Percentiles rank a stretch among this genome's conserved stretches.
These are phyloP conservation scores for Boletus fagicola DNA, from an alignment of 768 basidiomycete species.

Conservation along the genomic window DNA sequence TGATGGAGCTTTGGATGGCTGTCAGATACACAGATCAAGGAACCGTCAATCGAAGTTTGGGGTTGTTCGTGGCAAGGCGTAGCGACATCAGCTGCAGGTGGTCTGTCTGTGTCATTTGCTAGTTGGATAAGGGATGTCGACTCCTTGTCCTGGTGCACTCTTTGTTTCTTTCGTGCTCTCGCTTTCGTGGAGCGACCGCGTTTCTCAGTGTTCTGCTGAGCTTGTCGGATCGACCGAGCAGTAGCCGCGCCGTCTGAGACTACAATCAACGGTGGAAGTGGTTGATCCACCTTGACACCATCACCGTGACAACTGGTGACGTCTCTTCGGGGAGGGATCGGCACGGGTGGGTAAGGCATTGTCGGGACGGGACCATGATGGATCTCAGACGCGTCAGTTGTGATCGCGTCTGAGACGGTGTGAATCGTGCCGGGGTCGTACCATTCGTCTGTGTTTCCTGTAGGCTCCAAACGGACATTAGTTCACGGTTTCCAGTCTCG, in stretches of 20 bases:
- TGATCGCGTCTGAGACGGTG: constrained; percentile 14
- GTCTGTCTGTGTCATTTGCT: background rate
- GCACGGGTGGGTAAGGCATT: background rate
- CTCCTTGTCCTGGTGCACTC: constrained; percentile 6
- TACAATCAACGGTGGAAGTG: background rate
- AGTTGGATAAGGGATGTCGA: background rate
- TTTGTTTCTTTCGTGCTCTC: constrained; percentile 20
- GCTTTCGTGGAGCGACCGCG: background rate
- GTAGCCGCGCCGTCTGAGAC: background rate
- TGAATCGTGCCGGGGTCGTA: constrained; percentile 16
- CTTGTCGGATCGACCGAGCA: constrained; percentile 1
- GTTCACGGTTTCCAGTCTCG: background rate
- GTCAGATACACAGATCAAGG: background rate
- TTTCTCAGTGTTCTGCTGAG: background rate
- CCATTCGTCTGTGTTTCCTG: constrained; percentile 28
- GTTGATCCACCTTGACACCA: background rate
- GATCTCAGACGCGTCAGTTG: constrained; percentile 6
- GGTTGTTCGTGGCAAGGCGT: constrained; percentile 5
- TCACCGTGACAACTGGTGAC: background rate
- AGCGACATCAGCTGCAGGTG: background rate
- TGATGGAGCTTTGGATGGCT: background rate
- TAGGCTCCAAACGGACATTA: background rate
- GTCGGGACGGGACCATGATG: background rate
- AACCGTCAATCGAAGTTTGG: background rate
- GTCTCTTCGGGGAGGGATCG: background rate